Conservation (phyloP, 2,329 filamentous ascomycete genomes). For the Ophiobolus disseminans region DNA sequence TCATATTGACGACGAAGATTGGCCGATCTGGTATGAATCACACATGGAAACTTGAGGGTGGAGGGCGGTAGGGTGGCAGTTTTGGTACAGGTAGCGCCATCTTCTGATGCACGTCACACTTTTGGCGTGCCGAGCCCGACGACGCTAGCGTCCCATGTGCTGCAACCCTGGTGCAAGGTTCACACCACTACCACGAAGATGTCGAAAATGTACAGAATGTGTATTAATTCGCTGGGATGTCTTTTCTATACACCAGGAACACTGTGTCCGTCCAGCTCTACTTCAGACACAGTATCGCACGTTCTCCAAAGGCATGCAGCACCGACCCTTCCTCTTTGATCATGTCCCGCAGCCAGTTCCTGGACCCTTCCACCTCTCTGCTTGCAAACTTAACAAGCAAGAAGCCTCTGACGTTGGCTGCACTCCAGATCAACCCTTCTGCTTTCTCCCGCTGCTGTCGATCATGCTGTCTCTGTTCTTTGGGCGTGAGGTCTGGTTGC, state of each 20-base stretch:
- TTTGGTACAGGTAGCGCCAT: constrained; percentile 6
- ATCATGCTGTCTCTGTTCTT: constrained; percentile 58
- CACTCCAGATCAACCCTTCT: constrained; percentile 48
- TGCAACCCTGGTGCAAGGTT: too few relatives aligned
- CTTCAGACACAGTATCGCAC: constrained; percentile 73
- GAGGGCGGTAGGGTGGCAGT: neutral
- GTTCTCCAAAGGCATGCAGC: constrained; percentile 74
- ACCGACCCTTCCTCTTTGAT: constrained; percentile 77
- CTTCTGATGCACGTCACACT: constrained; percentile 22
- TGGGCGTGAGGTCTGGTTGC: constrained; percentile 46
- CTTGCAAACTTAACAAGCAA: constrained; percentile 92
- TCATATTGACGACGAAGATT: constrained; percentile 58
- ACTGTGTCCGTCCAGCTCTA: constrained; percentile 21
- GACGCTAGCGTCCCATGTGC: neutral
- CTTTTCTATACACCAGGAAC: too few relatives aligned
- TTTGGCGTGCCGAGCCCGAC: neutral
- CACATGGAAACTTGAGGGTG: constrained; percentile 21
- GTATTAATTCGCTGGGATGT: too few relatives aligned
- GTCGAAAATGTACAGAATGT: too few relatives aligned
- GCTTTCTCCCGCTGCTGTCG: constrained; percentile 65
- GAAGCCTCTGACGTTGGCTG: constrained; percentile 63
- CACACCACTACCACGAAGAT: too few relatives aligned
- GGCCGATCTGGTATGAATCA: constrained; percentile 13
- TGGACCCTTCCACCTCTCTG: constrained; percentile 78
- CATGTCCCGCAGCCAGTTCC: constrained; percentile 80